Evolutionary conservation across 352 stramenopile genomes (phyloP).

Genomic region (Globisporangium megalacanthum): DNA sequence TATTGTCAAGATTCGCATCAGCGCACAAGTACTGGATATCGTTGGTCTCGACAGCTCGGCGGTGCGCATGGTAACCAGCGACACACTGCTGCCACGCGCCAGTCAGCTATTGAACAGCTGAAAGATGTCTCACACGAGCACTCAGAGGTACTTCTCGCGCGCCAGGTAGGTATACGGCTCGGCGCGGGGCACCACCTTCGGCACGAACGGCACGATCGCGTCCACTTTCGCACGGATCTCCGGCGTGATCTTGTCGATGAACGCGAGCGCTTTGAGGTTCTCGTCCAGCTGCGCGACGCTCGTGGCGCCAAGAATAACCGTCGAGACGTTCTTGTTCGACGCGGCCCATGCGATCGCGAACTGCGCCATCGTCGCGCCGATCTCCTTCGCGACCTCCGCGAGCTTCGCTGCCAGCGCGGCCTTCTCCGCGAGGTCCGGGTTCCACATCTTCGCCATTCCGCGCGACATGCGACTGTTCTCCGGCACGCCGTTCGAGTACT

Average conservation of each 20-base stretch:
- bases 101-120: too few relatives aligned
- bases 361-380: conserved; percentile 49
- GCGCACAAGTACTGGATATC: too few relatives aligned
- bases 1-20: too few relatives aligned
- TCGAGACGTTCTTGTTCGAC: conserved; percentile 54
- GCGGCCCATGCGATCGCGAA: conserved; percentile 47
- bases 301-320: conserved; percentile 10
- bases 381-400: conserved; percentile 42
- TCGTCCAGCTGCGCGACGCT: conserved; percentile 63
- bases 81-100: not conserved
- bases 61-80: not conserved
- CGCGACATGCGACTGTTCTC: conserved; percentile 17
- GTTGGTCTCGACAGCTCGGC: too few relatives aligned
- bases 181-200: conserved; percentile 21
- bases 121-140: not conserved
- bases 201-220: conserved; percentile 44
- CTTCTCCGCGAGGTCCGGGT: conserved; percentile 22
- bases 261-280: conserved; percentile 62
- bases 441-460: not conserved
- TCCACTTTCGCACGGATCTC: conserved; percentile 66
- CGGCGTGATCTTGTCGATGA: conserved; percentile 64
- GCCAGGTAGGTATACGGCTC: conserved; percentile 25
- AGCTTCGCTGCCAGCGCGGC: conserved; percentile 36
- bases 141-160: conserved; percentile 32
- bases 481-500: conserved; percentile 39